These are phyloP conservation scores for Cyberlindnera euphorbiiphila DNA, from an alignment of 805 yeast genomes.

Conservation along the genomic window DNA sequence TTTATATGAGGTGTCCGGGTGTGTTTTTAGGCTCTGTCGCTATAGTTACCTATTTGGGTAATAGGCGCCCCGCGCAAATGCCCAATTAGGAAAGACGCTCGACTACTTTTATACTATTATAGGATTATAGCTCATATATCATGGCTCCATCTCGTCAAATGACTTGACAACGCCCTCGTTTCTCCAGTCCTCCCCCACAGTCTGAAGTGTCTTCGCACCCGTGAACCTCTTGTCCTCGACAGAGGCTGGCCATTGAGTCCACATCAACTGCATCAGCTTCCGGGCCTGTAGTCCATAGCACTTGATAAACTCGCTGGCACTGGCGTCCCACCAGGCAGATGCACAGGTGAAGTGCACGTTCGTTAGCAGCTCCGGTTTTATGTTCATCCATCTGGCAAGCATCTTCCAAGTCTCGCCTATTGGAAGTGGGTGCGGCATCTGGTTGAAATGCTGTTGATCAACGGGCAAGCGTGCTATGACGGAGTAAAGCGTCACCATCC, in stretches of 20 bases:
- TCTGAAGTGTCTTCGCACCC: slow-evolving; percentile 72
- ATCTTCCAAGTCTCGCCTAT: slow-evolving; percentile 61
- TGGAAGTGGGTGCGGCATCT: slow-evolving; percentile 50
- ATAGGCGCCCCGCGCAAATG: too few species aligned
- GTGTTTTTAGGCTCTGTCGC: too few species aligned
- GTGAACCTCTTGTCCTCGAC: slow-evolving; percentile 54
- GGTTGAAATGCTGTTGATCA: slow-evolving; percentile 28
- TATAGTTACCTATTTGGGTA: too few species aligned
- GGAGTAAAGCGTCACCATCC: slow-evolving; percentile 77
- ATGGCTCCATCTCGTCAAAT: slow-evolving; percentile 34
- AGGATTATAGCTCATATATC: neutral
- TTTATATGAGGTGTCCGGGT: slow-evolving; percentile 1
- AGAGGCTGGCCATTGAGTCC: slow-evolving; percentile 48
- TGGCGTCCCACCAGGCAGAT: slow-evolving; percentile 91
- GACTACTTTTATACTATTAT: too few species aligned
- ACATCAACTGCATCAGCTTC: slow-evolving; percentile 51
- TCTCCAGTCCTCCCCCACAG: slow-evolving; percentile 79
- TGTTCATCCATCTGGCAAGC: slow-evolving; percentile 68
- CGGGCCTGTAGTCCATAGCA: slow-evolving; percentile 67
- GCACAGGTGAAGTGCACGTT: slow-evolving; percentile 70
- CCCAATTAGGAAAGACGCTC: too few species aligned
- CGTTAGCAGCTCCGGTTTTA: slow-evolving; percentile 43
- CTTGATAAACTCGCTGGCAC: slow-evolving; percentile 50
- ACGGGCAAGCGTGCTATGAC: slow-evolving; percentile 57
- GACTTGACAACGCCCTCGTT: slow-evolving; percentile 40